Evolutionary conservation across 768 basidiomycete genomes (phyloP).

Genomic region (Vararia minispora): DNA sequence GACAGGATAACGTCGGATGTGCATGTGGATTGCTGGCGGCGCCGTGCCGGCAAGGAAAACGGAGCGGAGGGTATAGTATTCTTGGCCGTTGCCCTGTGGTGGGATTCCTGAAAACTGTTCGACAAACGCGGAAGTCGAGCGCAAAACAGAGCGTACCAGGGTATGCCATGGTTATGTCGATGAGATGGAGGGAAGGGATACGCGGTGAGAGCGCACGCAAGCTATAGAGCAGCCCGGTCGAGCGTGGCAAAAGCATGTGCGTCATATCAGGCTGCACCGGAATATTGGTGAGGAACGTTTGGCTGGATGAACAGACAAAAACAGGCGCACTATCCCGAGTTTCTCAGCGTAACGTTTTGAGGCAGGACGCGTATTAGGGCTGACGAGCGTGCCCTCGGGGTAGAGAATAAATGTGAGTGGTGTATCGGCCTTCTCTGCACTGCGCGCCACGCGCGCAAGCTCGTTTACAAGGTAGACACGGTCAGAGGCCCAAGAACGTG

Average conservation of each 20-base stretch:
- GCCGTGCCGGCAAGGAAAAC: constrained; percentile 74
- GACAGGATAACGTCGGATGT: constrained; percentile 72
- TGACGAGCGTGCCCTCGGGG: constrained; percentile 93
- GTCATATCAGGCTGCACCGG: constrained; percentile 56
- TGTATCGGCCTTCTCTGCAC: constrained; percentile 54
- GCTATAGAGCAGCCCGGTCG: constrained; percentile 82
- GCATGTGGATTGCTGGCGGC: constrained; percentile 81
- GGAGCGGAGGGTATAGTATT: constrained; percentile 81
- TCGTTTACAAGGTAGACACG: constrained; percentile 50
- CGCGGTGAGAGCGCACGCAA: constrained; percentile 72
- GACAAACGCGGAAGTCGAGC: not conserved
- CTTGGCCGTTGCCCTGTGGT: constrained; percentile 70
- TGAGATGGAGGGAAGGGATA: constrained; percentile 62
- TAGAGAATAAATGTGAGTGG: constrained; percentile 82
- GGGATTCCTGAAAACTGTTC: constrained; percentile 48
- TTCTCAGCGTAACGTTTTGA: constrained; percentile 85
- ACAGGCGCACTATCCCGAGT: constrained; percentile 65
- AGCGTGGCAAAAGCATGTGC: constrained; percentile 81
- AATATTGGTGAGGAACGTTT: not conserved
- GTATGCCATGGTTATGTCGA: constrained; percentile 91
- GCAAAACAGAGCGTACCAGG: constrained; percentile 45
- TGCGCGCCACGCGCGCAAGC: constrained; percentile 57
- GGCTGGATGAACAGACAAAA: not conserved
- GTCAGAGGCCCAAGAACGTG: constrained; percentile 86
- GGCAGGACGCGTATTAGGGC: constrained; percentile 72